phyloP scores from a whole-genome alignment of 78 protist genomes.

The Fonticula alba region DNA sequence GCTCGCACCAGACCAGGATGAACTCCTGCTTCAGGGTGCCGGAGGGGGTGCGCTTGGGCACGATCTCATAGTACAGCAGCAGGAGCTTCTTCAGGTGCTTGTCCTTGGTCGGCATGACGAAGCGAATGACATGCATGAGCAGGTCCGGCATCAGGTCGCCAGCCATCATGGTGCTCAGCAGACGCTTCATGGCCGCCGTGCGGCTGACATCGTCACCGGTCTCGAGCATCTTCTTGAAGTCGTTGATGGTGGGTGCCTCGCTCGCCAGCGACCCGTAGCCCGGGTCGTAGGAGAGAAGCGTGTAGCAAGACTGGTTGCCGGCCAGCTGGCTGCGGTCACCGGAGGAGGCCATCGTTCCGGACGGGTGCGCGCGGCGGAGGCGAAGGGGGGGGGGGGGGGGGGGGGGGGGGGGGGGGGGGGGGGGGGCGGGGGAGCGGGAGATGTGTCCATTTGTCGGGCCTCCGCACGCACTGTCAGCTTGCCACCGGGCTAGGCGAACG shows the following conservation, averaged over 20 bases:
- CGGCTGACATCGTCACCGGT: not conserved
- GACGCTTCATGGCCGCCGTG: not conserved
- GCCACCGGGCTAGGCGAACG: too few relatives aligned
- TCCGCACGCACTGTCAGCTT: too few relatives aligned
- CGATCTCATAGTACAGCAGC: constrained; percentile 73
- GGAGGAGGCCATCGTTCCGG: too few relatives aligned
- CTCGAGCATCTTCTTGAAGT: not conserved
- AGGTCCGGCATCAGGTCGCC: not conserved
- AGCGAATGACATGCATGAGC: constrained; percentile 67
- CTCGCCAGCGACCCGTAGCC: too few relatives aligned
- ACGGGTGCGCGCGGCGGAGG: too few relatives aligned
- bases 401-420: too few relatives aligned
- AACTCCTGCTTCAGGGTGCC: constrained; percentile 84
- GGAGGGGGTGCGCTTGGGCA: constrained; percentile 58
- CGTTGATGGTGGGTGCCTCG: not conserved
- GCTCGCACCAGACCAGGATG: constrained; percentile 73
- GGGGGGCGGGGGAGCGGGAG: too few relatives aligned
- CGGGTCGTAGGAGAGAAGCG: too few relatives aligned
- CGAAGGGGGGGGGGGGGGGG: too few relatives aligned
- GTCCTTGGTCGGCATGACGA: constrained; percentile 50
- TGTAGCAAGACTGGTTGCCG: too few relatives aligned
- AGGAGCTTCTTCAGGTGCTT: constrained; percentile 77
- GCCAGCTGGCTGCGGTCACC: too few relatives aligned
- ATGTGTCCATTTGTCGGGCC: too few relatives aligned
- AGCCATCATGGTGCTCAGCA: not conserved